phyloP scores from a whole-genome alignment of 768 basidiomycete species.

The Calocybe gangraenosa region DNA sequence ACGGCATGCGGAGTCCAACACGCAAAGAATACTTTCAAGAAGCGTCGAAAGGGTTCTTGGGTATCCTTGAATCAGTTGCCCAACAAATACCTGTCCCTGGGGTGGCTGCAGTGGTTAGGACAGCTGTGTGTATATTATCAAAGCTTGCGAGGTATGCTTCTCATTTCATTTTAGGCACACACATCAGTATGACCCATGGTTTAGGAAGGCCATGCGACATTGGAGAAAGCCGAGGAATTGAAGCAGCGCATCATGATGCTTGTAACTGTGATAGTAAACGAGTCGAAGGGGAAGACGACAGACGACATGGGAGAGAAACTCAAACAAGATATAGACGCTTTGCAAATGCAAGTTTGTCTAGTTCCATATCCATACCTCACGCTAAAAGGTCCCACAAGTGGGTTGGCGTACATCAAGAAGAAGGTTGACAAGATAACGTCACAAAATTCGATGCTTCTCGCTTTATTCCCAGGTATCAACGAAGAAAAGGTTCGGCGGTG shows the following conservation, averaged over 20 bases:
- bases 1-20: no score
- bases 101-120: slow-evolving; percentile 1
- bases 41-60: slow-evolving; percentile 5
- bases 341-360: neutral
- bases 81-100: slow-evolving; percentile 7
- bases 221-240: slow-evolving; percentile 8
- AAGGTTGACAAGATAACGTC: slow-evolving; percentile 1
- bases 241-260: slow-evolving; percentile 7
- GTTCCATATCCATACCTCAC: no score
- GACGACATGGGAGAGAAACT: neutral
- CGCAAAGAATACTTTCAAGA: no score
- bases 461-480: slow-evolving; percentile 1
- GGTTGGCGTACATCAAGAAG: slow-evolving; percentile 2
- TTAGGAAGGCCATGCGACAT: slow-evolving; percentile 3
- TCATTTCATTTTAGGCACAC: neutral
- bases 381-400: neutral
- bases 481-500: slow-evolving; percentile 1
- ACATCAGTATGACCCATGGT: neutral
- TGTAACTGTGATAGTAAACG: slow-evolving; percentile 3
- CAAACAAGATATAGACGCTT: neutral
- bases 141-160: slow-evolving; percentile 10
- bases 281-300: slow-evolving; percentile 7
- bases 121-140: slow-evolving; percentile 1
- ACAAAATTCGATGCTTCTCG: slow-evolving; percentile 1
- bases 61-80: slow-evolving; percentile 4